These are phyloP conservation scores for Ephemerocybe angulata DNA, from an alignment of 768 basidiomycete species.

Conservation along the genomic window DNA sequence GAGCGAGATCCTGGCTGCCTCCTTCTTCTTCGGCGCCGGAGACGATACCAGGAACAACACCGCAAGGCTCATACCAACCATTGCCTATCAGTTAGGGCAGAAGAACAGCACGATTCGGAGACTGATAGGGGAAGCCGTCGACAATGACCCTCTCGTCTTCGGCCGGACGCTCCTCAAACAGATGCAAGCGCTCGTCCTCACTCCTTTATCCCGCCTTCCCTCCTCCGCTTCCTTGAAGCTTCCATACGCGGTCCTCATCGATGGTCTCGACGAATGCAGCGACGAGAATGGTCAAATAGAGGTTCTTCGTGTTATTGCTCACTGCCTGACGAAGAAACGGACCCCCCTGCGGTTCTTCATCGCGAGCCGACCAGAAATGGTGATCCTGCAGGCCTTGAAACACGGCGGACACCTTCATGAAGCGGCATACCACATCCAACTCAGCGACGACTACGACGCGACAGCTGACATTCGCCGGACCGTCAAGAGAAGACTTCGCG, in stretches of 20 bases:
- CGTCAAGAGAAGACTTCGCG: neutral
- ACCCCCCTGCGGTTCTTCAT: constrained; percentile 11
- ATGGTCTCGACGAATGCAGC: constrained; percentile 13
- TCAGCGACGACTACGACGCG: constrained; percentile 1
- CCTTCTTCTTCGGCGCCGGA: neutral
- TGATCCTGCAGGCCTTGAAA: constrained; percentile 4
- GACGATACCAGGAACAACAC: neutral
- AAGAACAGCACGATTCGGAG: neutral
- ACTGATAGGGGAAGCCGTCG: neutral
- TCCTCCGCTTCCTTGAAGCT: neutral
- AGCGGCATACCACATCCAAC: neutral
- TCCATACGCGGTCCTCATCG: constrained; percentile 5
- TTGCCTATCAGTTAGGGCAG: constrained; percentile 1
- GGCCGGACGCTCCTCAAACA: neutral
- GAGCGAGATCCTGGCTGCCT: neutral
- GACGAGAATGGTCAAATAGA: constrained; percentile 9
- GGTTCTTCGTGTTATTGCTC: constrained; percentile 7
- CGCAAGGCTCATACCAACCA: neutral
- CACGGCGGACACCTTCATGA: neutral
- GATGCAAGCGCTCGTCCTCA: neutral
- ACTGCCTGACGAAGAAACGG: neutral
- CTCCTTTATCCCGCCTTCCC: no score
- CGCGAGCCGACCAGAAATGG: constrained; percentile 14
- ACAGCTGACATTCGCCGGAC: neutral
- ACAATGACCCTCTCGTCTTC: neutral